These are phyloP conservation scores for Aspergillus conjunctus DNA, from an alignment of 495 filamentous ascomycete genomes.

Conservation along the genomic window DNA sequence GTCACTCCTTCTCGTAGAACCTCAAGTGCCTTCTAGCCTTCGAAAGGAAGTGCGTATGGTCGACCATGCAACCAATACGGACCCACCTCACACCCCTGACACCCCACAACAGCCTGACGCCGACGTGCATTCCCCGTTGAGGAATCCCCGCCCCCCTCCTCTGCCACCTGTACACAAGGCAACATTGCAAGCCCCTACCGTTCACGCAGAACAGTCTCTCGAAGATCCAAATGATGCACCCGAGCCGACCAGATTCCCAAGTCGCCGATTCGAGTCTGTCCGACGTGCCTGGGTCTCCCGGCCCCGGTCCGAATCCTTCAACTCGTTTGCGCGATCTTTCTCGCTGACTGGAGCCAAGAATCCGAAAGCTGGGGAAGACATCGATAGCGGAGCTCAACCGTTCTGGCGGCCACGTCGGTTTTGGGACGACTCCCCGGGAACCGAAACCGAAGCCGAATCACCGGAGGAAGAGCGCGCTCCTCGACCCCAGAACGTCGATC, in stretches of 20 bases:
- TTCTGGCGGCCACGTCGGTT: slow-evolving; percentile 79
- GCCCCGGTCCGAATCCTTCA: slow-evolving; percentile 57
- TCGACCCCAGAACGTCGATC: slow-evolving; percentile 26
- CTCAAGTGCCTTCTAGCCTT: slow-evolving; percentile 50
- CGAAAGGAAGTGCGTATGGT: slow-evolving; percentile 27
- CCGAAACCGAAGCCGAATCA: slow-evolving; percentile 46
- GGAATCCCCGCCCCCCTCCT: slow-evolving; percentile 74
- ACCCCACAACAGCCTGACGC: slow-evolving; percentile 29
- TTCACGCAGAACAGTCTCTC: slow-evolving; percentile 52
- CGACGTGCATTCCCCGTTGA: slow-evolving; percentile 67
- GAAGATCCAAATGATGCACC: slow-evolving; percentile 41
- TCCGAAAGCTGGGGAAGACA: slow-evolving; percentile 44
- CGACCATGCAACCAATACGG: slow-evolving; percentile 23
- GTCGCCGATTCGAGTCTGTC: slow-evolving; percentile 53
- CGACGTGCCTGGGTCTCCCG: slow-evolving; percentile 60
- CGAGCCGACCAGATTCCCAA: slow-evolving; percentile 45
- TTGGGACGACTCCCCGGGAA: slow-evolving; percentile 64
- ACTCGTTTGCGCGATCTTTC: slow-evolving; percentile 42
- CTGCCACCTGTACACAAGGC: slow-evolving; percentile 70
- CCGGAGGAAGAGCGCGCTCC: slow-evolving; percentile 27
- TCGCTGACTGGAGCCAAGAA: slow-evolving; percentile 50
- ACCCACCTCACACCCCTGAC: slow-evolving; percentile 38
- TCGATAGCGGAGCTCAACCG: slow-evolving; percentile 67
- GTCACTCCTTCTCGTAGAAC: slow-evolving; percentile 76
- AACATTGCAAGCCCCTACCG: slow-evolving; percentile 70